A percentile compares a stretch with the other conserved stretches of the same genome.
Evolutionary conservation across 2,329 filamentous ascomycete genomes (phyloP).

Genomic region (Tolypocladium amazonense): DNA sequence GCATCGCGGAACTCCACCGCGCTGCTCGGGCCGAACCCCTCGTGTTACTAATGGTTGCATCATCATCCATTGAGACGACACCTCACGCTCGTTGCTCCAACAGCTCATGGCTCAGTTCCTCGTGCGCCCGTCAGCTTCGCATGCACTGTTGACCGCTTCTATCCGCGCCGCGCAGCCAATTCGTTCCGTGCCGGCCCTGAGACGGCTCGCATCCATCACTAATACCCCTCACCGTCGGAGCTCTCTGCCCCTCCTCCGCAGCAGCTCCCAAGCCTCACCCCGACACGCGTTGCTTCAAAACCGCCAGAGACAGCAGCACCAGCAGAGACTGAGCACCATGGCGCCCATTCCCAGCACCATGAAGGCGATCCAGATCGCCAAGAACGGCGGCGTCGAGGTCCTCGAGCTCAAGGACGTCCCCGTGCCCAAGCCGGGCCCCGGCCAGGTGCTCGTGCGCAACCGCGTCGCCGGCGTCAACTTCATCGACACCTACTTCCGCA

Average conservation of each 20-base stretch:
- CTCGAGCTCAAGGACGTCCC: constrained; percentile 59
- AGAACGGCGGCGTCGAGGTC: constrained; percentile 57
- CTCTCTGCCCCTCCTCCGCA: neutral
- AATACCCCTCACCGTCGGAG: neutral
- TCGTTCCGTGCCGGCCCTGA: neutral
- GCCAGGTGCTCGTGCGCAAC: constrained; percentile 72
- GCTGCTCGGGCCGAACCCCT: too few relatives aligned
- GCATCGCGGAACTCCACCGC: too few relatives aligned
- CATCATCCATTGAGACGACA: neutral
- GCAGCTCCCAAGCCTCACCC: neutral
- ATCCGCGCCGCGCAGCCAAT: neutral
- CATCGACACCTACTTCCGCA: constrained; percentile 87
- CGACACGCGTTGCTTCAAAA: neutral
- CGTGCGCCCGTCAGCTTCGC: neutral
- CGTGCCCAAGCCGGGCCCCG: constrained; percentile 57
- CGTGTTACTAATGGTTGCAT: neutral
- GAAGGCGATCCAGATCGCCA: constrained; percentile 56
- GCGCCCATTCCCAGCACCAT: constrained; percentile 62
- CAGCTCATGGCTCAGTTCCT: neutral
- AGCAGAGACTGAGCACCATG: constrained; percentile 33
- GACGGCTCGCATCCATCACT: neutral
- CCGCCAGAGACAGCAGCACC: neutral
- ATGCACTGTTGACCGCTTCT: neutral
- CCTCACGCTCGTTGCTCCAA: too few relatives aligned
- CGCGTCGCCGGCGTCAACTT: constrained; percentile 74